Evolutionary conservation across 2,329 filamentous ascomycete species (phyloP).

Genomic region (Penicillium oxalicum): DNA sequence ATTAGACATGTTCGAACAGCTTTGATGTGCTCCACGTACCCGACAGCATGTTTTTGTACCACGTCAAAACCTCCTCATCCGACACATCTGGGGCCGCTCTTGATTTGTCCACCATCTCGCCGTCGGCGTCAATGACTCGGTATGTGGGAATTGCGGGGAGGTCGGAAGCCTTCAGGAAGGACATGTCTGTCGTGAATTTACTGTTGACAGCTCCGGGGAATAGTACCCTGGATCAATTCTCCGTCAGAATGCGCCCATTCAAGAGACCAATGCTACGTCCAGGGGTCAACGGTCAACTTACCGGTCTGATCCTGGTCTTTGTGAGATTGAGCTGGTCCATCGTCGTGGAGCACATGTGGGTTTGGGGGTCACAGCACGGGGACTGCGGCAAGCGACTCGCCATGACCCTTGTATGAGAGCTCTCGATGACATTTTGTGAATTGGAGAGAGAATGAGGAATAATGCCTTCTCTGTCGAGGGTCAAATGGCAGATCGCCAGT

Average conservation of each 20-base stretch:
- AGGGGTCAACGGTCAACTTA: constrained; percentile 33
- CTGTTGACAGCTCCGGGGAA: constrained; percentile 96
- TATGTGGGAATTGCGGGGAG: constrained; percentile 80
- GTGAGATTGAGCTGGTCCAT: constrained; percentile 52
- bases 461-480: not conserved
- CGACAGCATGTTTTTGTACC: constrained; percentile 61
- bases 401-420: constrained; percentile 16
- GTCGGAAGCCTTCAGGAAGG: constrained; percentile 68
- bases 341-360: constrained; percentile 24
- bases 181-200: constrained; percentile 75
- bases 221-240: constrained; percentile 44
- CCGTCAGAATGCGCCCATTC: not conserved
- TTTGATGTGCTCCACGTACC: constrained; percentile 29
- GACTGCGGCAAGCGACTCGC: constrained; percentile 5
- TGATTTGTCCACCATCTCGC: constrained; percentile 68
- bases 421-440: constrained; percentile 6
- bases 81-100: constrained; percentile 62
- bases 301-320: constrained; percentile 55
- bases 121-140: constrained; percentile 84
- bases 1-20: constrained; percentile 9
- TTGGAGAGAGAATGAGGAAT: not conserved
- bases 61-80: constrained; percentile 53
- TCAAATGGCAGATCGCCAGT: constrained; percentile 1
- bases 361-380: not conserved
- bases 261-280: too few species aligned